Percentiles rank a stretch among this genome's conserved stretches.
These are phyloP conservation scores for Malassezia restricta DNA, from an alignment of 1,284 basidiomycete genomes.

Conservation along the genomic window DNA sequence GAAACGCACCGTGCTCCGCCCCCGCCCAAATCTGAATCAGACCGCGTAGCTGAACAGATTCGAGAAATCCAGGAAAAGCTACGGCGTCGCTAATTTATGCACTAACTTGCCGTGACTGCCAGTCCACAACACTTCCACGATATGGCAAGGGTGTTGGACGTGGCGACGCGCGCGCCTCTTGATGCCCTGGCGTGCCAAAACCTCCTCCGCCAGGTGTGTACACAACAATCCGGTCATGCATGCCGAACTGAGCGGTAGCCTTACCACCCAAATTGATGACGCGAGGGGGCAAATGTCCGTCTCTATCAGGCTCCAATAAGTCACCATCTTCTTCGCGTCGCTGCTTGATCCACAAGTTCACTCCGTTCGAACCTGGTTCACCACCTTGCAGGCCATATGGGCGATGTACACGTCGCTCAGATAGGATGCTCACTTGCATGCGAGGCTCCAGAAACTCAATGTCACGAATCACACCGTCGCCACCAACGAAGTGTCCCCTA, in stretches of 20 bases:
- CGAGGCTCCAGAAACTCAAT: constrained; percentile 67
- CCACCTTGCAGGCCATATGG: constrained; percentile 88
- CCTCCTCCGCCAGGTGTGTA: constrained; percentile 88
- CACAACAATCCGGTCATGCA: constrained; percentile 65
- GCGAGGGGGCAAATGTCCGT: constrained; percentile 48
- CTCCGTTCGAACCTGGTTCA: constrained; percentile 60
- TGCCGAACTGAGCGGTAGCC: constrained; percentile 72
- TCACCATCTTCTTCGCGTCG: constrained; percentile 61
- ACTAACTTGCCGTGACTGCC: constrained; percentile 25
- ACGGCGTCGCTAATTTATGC: constrained; percentile 14
- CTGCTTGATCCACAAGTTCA: constrained; percentile 80
- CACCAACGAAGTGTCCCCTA: constrained; percentile 64
- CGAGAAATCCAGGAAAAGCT: constrained; percentile 7
- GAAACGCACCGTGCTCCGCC: background rate
- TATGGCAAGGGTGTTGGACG: constrained; percentile 7
- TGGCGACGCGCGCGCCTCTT: background rate
- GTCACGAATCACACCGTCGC: constrained; percentile 75
- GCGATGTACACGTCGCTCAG: constrained; percentile 71
- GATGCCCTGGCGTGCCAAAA: constrained; percentile 55
- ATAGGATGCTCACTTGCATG: constrained; percentile 74
- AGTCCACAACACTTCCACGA: constrained; percentile 31
- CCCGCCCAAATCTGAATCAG: background rate
- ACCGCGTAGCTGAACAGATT: constrained; percentile 2
- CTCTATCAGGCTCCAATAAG: constrained; percentile 36
- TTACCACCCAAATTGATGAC: constrained; percentile 84